Percentiles rank a stretch among this genome's conserved stretches.
phyloP scores from a whole-genome alignment of 495 filamentous ascomycete genomes.

The Neurospora sp. region DNA sequence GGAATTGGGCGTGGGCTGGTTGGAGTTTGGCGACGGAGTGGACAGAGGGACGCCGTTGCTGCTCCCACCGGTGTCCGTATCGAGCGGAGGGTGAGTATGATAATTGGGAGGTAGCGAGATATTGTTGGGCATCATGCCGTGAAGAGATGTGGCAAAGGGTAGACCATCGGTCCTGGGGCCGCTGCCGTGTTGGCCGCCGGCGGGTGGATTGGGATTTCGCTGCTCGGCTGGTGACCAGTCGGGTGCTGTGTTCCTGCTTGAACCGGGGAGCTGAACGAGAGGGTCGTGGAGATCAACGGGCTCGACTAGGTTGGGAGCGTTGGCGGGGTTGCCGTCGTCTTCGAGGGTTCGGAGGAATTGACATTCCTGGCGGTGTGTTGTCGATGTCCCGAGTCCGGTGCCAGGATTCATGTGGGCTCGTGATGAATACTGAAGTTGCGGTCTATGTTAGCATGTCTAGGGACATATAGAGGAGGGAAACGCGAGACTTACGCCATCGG shows the following conservation, averaged over 20 bases:
- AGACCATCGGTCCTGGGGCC: not conserved
- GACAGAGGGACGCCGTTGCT: constrained; percentile 31
- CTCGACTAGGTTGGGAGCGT: constrained; percentile 19
- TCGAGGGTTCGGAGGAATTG: constrained; percentile 21
- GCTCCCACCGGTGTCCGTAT: constrained; percentile 12
- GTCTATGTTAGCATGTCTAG: not conserved
- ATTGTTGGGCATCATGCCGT: constrained; percentile 23
- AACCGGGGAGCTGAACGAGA: constrained; percentile 5
- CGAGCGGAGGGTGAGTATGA: constrained; percentile 2
- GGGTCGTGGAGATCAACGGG: constrained; percentile 12
- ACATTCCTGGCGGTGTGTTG: constrained; percentile 18
- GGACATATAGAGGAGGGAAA: not conserved
- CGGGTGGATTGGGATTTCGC: constrained; percentile 15
- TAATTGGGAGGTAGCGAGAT: constrained; percentile 9
- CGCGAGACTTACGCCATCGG: constrained; percentile 34
- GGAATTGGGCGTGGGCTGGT: constrained; percentile 43
- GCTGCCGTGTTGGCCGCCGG: constrained; percentile 17
- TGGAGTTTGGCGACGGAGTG: constrained; percentile 29
- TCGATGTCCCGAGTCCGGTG: not conserved
- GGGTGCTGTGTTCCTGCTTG: constrained; percentile 16
- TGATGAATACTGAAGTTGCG: not conserved
- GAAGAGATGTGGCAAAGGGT: constrained; percentile 14
- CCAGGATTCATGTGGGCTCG: not conserved
- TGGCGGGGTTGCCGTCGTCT: constrained; percentile 22
- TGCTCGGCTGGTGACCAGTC: constrained; percentile 27